Percentiles rank a stretch among this genome's conserved stretches.
These are phyloP conservation scores for Russula foetens DNA, from an alignment of 768 basidiomycete species.

Conservation along the genomic window DNA sequence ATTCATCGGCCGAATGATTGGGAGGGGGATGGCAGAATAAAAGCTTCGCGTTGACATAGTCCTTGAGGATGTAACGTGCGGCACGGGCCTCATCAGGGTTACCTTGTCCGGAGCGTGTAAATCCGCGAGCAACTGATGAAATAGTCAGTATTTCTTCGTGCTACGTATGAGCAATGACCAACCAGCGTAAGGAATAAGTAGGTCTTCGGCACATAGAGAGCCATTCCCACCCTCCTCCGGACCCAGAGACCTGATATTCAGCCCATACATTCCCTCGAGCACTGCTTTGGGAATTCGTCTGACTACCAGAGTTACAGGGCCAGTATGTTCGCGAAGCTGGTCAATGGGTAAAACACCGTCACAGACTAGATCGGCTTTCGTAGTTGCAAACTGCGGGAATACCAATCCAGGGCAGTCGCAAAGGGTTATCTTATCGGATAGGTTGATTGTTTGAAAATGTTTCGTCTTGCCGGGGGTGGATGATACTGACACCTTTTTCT, in stretches of 20 bases:
- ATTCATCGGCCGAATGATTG: slow-evolving; percentile 48
- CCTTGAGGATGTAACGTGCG: slow-evolving; percentile 88
- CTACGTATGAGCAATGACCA: slow-evolving; percentile 29
- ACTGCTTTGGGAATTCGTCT: slow-evolving; percentile 74
- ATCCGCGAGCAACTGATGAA: slow-evolving; percentile 78
- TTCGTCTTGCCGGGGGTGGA: slow-evolving; percentile 98
- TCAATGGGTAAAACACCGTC: slow-evolving; percentile 97
- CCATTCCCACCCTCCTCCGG: slow-evolving; percentile 84
- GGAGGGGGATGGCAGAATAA: slow-evolving; percentile 91
- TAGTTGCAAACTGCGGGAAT: slow-evolving; percentile 97
- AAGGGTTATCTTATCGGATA: slow-evolving; percentile 79
- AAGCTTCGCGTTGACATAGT: slow-evolving; percentile 92
- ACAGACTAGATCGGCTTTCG: slow-evolving; percentile 91
- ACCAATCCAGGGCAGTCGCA: slow-evolving; percentile 98
- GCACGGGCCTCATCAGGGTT: slow-evolving; percentile 96
- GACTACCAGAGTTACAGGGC: slow-evolving; percentile 69
- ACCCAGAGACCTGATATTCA: slow-evolving; percentile 55
- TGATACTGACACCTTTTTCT: slow-evolving; percentile 97
- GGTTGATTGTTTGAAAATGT: slow-evolving; percentile 95
- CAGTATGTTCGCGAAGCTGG: slow-evolving; percentile 90
- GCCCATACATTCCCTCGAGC: slow-evolving; percentile 85
- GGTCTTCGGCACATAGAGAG: slow-evolving; percentile 62
- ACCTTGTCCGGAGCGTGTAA: slow-evolving; percentile 87
- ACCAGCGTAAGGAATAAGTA: slow-evolving; percentile 91
- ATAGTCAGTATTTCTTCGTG: slow-evolving; percentile 3